Percentiles rank a stretch among this genome's conserved stretches.
Evolutionary conservation across 495 filamentous ascomycete species (phyloP).

Genomic region (Wilcoxina mikolae): DNA sequence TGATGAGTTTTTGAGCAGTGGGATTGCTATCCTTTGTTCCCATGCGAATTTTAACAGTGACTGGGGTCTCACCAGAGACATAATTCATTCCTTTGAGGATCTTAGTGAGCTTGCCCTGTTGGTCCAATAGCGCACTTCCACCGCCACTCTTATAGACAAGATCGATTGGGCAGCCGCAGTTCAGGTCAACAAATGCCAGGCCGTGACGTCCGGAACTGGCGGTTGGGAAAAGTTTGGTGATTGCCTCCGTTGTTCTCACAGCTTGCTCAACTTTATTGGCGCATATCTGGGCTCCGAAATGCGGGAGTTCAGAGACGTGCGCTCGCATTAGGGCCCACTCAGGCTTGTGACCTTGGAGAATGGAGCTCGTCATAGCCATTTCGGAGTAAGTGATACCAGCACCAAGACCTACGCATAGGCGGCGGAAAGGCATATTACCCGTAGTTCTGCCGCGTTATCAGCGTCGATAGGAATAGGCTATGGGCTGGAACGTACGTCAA

Average conservation of each 20-base stretch:
- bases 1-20: conserved; percentile 63
- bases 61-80: conserved; percentile 71
- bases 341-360: conserved; percentile 77
- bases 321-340: conserved; percentile 93
- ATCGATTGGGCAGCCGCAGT: conserved; percentile 95
- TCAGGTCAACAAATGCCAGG: conserved; percentile 78
- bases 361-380: conserved; percentile 85
- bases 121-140: conserved; percentile 86
- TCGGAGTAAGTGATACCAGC: conserved; percentile 93
- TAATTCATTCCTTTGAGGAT: conserved; percentile 90
- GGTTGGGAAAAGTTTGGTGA: conserved; percentile 59
- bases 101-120: conserved; percentile 67
- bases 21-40: conserved; percentile 67
- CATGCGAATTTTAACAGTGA: conserved; percentile 88
- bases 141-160: conserved; percentile 72
- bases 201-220: conserved; percentile 19
- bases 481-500: conserved; percentile 31
- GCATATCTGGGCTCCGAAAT: conserved; percentile 82
- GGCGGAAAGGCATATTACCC: conserved; percentile 90
- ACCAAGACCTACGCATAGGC: conserved; percentile 78
- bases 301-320: conserved; percentile 66
- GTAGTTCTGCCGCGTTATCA: conserved; percentile 85
- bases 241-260: conserved; percentile 67
- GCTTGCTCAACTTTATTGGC: conserved; percentile 79
- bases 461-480: not conserved